phyloP scores from a whole-genome alignment of 345 rosid species.

The Firmiana major region DNA sequence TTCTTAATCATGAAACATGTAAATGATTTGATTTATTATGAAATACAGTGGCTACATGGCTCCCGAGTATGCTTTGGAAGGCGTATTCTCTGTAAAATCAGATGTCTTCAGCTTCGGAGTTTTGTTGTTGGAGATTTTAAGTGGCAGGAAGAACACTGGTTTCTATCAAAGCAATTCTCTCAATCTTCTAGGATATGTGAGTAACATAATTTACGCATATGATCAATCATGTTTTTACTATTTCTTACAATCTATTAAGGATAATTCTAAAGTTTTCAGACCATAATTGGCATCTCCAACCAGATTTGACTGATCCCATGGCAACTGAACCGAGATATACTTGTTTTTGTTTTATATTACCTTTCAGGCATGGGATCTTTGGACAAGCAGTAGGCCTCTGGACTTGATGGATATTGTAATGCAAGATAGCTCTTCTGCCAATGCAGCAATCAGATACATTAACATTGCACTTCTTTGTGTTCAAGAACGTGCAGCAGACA shows the following conservation, averaged over 20 bases:
- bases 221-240: background rate
- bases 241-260: background rate
- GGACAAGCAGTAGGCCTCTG: constrained; percentile 13
- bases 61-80: constrained; percentile 11
- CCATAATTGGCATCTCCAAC: too few species aligned
- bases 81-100: constrained; percentile 12
- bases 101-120: constrained; percentile 18
- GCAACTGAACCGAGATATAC: background rate
- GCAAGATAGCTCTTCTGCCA: background rate
- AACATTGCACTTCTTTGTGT: constrained; percentile 11
- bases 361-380: constrained; percentile 17
- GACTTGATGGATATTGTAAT: background rate
- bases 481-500: background rate
- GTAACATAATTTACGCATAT: background rate
- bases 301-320: too few species aligned
- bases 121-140: constrained; percentile 16
- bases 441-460: background rate
- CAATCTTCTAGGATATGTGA: constrained; percentile 10
- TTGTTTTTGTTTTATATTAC: background rate
- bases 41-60: constrained; percentile 17
- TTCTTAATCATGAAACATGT: background rate
- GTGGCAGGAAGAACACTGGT: constrained; percentile 11
- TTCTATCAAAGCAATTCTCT: background rate
- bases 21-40: background rate
- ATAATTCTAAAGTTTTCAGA: background rate